Base-by-base conservation (phyloP, 2,329 filamentous ascomycete genomes). In the Paracoccidioides brasiliensis region DNA sequence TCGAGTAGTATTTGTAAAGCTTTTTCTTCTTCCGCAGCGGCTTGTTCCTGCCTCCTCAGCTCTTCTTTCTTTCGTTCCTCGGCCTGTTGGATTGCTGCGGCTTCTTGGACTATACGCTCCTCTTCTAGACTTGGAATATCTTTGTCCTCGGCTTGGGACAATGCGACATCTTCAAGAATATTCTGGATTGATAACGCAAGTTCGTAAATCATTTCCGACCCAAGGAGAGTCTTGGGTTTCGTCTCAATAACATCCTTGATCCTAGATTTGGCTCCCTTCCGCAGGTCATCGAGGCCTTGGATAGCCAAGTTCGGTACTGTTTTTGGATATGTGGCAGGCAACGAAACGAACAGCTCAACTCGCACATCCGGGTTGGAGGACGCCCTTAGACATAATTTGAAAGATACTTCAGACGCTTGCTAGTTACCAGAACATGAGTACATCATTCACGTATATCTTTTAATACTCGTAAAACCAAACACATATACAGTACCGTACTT, bases 261-360 rank as follows among this genome's bases (percentile, higher is more conserved):
- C 64, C 85, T 86, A 66, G 82, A 85, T 56, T 80, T 78, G 1
- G 86, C 88, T 54, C 80, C 83, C 62, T 86, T 84, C 45, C 83
- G 82, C 55, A 95, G 74, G 46, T 80, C 77, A 32, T 77, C 75
- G 44, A 82, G 73, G 55, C 83, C 77, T 60, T 86, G 84, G 46
- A 94, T 67, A 4, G 79, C 82, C 12, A 95, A 72, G 9, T 88
- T 74, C 1, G 90, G 90, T 1, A 83, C 74, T 1, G 89, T 86
- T 66, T 88, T 95, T 3, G 91, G 93, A 68, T 97, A 97, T 0
- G 90, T 95, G 5, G 90, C 86, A 7, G 89, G 93, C 61, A 97
- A 76, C 55, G 87, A 84, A 53, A 94, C 88, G 50, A 81, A 78
- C n/a, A 97, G 72, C 1, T 81, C 82, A 42, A 90, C 76, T 32